Base-by-base conservation (phyloP, 2,329 filamentous ascomycete species). In the Ambrosiella xylebori region DNA sequence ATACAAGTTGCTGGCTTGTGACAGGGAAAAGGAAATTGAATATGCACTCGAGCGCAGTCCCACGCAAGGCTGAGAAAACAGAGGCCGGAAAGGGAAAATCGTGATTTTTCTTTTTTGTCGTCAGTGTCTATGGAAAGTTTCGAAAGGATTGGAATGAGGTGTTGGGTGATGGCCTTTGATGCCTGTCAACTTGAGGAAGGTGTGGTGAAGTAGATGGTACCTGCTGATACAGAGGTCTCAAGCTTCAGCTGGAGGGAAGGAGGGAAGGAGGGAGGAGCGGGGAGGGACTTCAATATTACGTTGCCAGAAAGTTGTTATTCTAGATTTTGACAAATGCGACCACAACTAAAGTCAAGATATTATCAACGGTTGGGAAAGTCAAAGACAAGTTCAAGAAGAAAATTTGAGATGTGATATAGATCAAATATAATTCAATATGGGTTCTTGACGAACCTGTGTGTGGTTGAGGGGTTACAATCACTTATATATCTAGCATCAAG, bases 11-110 rank as follows among this genome's bases (percentile, higher is more conserved):
- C 27, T 5, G 9, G 40, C 17, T 11, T 35, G 37, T 12, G 35
- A 44, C 38, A 55, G 53, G 44, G 55, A 45, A 57, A 57, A 40
- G 44, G 47, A 45, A 57, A 49, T 47, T 47, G 45, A 56, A 41
- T 36, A 44, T 56, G 54, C 41, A 56, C 40, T 56, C 36, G 35
- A 54, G 52, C 45, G 41, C 45, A 56, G 49, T n/a, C 35, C 8
- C 19, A 36, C 17, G 35, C 47, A 51, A 51, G 47, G 47, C 47
- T 51, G 47, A 51, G 45, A 51, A 51, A 35, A 35, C 12, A 12
- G 27, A 51, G 47, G 17, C 15, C 6, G 19, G 47, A 19, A 51
- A 37, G 12, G 9, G n/a, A n/a, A 27, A 19, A 49, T 13, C 9
- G 27, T 11, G 47, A 15, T 11, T 27, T 27, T 51, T 51, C 45